Evolutionary conservation across 208 protist genomes (phyloP).

Genomic region (Acanthamoeba lenticulata): DNA sequence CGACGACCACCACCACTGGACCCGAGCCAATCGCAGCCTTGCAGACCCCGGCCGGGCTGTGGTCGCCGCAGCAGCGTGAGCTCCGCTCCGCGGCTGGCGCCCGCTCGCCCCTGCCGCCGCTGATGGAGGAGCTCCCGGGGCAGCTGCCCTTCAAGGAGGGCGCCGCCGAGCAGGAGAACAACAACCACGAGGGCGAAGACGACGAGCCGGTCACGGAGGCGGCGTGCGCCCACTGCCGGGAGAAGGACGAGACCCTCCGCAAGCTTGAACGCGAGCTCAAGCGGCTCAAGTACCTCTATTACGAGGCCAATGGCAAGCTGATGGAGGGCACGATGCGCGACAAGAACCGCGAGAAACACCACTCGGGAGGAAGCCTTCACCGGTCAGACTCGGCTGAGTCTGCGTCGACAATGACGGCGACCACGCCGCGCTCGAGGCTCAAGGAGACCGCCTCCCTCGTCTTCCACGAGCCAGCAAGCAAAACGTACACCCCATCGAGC

Average conservation of each 20-base stretch:
- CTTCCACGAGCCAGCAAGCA: neutral
- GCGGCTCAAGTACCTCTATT: conserved; percentile 54
- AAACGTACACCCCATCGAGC: neutral
- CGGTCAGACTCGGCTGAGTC: neutral
- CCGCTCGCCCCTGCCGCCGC: neutral
- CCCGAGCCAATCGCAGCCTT: too few species aligned
- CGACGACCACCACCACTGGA: neutral
- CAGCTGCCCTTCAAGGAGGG: neutral
- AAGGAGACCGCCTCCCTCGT: conserved; percentile 7
- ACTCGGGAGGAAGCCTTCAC: neutral
- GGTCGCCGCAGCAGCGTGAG: conserved; percentile 12
- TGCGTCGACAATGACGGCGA: neutral
- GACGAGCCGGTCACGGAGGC: neutral
- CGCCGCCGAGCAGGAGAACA: neutral
- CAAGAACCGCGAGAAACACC: conserved; percentile 43
- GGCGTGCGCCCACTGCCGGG: neutral
- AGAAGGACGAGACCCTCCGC: conserved; percentile 66
- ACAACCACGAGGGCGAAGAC: neutral
- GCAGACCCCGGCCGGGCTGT: too few species aligned
- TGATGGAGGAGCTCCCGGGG: neutral
- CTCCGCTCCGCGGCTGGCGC: neutral
- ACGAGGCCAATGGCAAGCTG: conserved; percentile 29
- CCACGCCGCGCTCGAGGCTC: neutral
- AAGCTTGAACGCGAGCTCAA: conserved; percentile 71
- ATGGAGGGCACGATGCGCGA: conserved; percentile 19